Evolutionary conservation across 345 rosid genomes (phyloP), one percentile per base, ranked within the genome.

Genomic region (Trapa bicornis): DNA sequence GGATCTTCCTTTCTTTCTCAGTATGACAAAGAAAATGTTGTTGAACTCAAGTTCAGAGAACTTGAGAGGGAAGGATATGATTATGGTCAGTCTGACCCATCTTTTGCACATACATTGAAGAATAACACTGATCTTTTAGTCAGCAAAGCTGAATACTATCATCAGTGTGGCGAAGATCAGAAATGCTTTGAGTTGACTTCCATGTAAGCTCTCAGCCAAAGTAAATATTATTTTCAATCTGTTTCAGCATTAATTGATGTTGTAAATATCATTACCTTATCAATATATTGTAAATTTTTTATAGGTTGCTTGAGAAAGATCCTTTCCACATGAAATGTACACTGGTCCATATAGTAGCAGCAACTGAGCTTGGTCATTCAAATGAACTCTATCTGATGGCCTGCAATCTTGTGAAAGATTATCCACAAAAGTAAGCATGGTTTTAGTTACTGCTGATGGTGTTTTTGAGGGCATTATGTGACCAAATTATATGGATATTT

Each of bases 341-440:
- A 6, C 68, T 87, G 77, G 93, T 91, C 68, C 96, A 94, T 81
- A 80, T 94, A 73, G 88, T 96, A 53, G 89, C 96, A 48, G 99
- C 96, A 43, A 80, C 84, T 89, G 99, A 94, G 76, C 97, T 94
- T 75, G 95, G 96, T 64, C 83, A 91, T 79, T 87, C 99, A 65
- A 94, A 91, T 83, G 99, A 94, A 83, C 96, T 94, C 6, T 94
- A 94, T 79, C 76, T 89, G 52, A 89, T 91, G 96, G 88, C 99
- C 6, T 91, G 96, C 78, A 94, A 87, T 82, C 80, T 94, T 78
- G 96, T 91, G 71, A 89, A 94, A 84, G 97, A 94, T 80, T 82
- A 91, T 73, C 97, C 97, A 71, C 92, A 89, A 65, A 94, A 86
- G 97, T 94, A 81, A 87, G 96, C 70, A 67, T 16, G 35, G 42